Base-by-base conservation (phyloP, 2,329 filamentous ascomycete species). In the Colletotrichum filicis region DNA sequence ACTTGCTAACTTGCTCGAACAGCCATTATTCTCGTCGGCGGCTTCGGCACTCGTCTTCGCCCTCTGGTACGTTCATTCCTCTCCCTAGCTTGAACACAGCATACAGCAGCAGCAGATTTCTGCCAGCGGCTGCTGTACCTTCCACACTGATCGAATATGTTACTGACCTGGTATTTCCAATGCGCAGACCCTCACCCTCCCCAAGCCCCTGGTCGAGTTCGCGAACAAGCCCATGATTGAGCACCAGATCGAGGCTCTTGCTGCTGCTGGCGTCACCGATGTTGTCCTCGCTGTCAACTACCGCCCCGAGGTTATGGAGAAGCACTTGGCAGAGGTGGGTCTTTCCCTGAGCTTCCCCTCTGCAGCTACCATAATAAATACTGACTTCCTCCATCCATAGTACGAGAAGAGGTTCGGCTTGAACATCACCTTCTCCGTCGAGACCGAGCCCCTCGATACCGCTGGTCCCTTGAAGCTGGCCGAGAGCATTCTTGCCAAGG, bases 251-350 rank as follows among this genome's bases (percentile, higher is more conserved):
- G 95, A 98, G 87, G 95, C 95, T 77, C 90, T 99, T 78, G 96
- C 97, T 78, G 93, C 92, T 74, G 96, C 95, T 72, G 96, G 96
- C 83, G 97, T 98, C 76, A 98, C 95, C 75, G 95, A 98, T 87
- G 97, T 99, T 80, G 96, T 99, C 68, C 91, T 99, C 71, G 96
- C 97, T 75, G 97, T 99, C 85, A 99, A 99, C 90, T 99, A 99
- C 89, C 92, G 96, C 78, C 96, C 96, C 55, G 97, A 99, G 89
- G 91, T 98, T 78, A 98, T 99, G 97, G 95, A 97, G 80, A 93
- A 94, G 80, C 93, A 95, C 76, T 87, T 99, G 78, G 93, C 95
- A 84, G 95, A 97, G 89, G 94, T 97, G 80, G 78, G 88, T 84
- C 68, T 57, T 60, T n/a, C 49, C 61, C n/a, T 32, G 37, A 22